A percentile compares a stretch with the other conserved stretches of the same genome.
phyloP scores from a whole-genome alignment of 352 stramenopile species.

The Nothophytophthora sp. region DNA sequence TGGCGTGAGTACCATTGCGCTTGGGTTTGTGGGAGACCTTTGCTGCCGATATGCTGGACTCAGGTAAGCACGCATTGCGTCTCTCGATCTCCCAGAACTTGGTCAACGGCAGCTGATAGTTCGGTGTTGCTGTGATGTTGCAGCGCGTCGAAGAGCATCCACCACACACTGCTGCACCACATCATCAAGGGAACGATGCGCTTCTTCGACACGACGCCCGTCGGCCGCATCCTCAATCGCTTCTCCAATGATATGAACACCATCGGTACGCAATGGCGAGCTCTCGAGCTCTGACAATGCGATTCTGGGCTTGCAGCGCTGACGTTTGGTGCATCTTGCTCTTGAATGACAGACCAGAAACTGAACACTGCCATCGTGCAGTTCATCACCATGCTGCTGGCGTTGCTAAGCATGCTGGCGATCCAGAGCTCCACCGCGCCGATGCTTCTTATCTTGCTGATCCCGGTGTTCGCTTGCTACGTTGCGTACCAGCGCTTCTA shows the following conservation, averaged over 20 bases:
- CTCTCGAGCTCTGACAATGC: too few relatives aligned
- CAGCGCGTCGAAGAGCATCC: conserved; percentile 65
- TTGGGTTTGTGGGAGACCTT: conserved; percentile 54
- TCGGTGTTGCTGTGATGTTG: conserved; percentile 2
- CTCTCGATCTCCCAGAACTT: neutral
- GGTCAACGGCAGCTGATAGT: conserved; percentile 3
- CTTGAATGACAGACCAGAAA: conserved; percentile 43
- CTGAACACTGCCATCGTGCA: conserved; percentile 47
- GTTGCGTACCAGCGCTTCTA: conserved; percentile 70
- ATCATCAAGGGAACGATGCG: conserved; percentile 80
- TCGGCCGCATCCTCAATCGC: conserved; percentile 78
- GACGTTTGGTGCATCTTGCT: conserved; percentile 8
- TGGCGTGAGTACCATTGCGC: conserved; percentile 45
- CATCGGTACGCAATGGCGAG: conserved; percentile 60
- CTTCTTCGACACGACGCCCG: conserved; percentile 86
- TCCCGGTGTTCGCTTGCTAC: conserved; percentile 72
- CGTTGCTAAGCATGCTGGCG: conserved; percentile 50
- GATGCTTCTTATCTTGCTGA: conserved; percentile 47
- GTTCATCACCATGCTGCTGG: conserved; percentile 49
- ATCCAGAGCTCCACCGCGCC: conserved; percentile 51
- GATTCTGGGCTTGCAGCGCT: too few relatives aligned
- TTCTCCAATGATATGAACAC: conserved; percentile 75
- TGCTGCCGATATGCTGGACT: conserved; percentile 49
- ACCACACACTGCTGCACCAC: conserved; percentile 56
- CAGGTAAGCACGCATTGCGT: conserved; percentile 27